These are phyloP conservation scores for Colletotrichum caudatum DNA, from an alignment of 2,329 filamentous ascomycete genomes.

Conservation along the genomic window DNA sequence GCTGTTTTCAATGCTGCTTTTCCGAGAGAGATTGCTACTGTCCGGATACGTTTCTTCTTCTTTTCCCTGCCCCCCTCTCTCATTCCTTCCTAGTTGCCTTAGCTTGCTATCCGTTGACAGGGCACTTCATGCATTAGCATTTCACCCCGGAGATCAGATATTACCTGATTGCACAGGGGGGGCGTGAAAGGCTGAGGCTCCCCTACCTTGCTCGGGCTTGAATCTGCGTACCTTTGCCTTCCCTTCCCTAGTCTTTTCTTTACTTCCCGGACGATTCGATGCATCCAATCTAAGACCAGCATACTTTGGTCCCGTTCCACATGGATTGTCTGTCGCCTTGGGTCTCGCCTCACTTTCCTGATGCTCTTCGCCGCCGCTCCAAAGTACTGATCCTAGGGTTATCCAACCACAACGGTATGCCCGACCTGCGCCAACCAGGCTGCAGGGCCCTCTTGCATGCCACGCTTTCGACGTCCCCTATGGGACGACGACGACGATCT, in stretches of 20 bases:
- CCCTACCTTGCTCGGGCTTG: slow-evolving; percentile 7
- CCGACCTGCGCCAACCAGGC: neutral
- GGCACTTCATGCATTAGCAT: slow-evolving; percentile 4
- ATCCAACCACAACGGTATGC: neutral
- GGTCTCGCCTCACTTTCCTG: slow-evolving; percentile 16
- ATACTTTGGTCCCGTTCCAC: neutral
- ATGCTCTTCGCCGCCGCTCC: neutral
- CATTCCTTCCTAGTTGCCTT: neutral
- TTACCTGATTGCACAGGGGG: neutral
- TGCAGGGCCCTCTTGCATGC: slow-evolving; percentile 3
- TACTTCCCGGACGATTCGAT: neutral
- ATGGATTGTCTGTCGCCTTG: neutral
- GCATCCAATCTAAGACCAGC: neutral
- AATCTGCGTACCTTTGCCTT: neutral
- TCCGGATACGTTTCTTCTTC: neutral
- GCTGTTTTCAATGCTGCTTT: neutral
- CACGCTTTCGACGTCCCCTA: neutral
- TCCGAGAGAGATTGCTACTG: neutral
- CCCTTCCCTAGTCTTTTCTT: neutral
- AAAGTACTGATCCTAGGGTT: neutral
- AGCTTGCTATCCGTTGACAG: slow-evolving; percentile 1
- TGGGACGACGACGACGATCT: slow-evolving; percentile 12
- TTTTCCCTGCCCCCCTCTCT: neutral
- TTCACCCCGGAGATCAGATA: slow-evolving; percentile 12
- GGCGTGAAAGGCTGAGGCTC: neutral